Evolutionary conservation across 306 rosid genomes (phyloP).

Genomic region (Vachellia pachyceras): DNA sequence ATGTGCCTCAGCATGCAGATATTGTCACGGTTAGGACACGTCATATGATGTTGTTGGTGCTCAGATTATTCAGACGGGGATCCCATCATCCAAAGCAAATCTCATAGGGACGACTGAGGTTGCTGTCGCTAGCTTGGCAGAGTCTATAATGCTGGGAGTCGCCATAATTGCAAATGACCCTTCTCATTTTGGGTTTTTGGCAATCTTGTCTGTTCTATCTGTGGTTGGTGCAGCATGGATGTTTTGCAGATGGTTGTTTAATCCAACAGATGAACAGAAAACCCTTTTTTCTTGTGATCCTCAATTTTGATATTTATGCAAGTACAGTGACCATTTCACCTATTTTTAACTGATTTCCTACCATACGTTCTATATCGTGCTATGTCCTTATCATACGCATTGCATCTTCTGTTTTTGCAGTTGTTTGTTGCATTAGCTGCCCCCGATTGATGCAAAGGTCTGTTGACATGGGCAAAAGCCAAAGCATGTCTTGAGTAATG

Average conservation of each 20-base stretch:
- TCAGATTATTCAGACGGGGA: conserved; percentile 96
- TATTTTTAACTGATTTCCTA: neutral
- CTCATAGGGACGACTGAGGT: conserved; percentile 96
- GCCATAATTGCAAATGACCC: conserved; percentile 88
- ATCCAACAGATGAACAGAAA: conserved; percentile 92
- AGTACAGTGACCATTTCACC: conserved; percentile 46
- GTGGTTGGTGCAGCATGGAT: conserved; percentile 87
- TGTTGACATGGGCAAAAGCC: neutral
- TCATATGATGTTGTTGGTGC: conserved; percentile 94
- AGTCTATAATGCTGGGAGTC: conserved; percentile 87
- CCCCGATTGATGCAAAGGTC: conserved; percentile 5
- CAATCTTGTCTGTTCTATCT: conserved; percentile 79
- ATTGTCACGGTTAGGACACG: conserved; percentile 94
- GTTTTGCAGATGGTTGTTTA: conserved; percentile 90
- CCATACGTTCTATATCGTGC: neutral
- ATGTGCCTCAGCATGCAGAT: conserved; percentile 59
- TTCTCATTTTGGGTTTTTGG: conserved; percentile 81
- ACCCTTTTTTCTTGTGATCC: conserved; percentile 78
- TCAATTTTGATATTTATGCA: conserved; percentile 54
- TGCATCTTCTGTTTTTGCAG: conserved; percentile 7
- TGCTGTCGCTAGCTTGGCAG: conserved; percentile 97
- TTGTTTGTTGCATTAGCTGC: conserved; percentile 12
- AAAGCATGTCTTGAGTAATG: neutral
- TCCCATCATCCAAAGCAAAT: conserved; percentile 97
- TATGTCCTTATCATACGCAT: neutral